These are phyloP conservation scores for Lagerstroemia speciosa DNA, from an alignment of 345 rosid genomes.

Conservation along the genomic window DNA sequence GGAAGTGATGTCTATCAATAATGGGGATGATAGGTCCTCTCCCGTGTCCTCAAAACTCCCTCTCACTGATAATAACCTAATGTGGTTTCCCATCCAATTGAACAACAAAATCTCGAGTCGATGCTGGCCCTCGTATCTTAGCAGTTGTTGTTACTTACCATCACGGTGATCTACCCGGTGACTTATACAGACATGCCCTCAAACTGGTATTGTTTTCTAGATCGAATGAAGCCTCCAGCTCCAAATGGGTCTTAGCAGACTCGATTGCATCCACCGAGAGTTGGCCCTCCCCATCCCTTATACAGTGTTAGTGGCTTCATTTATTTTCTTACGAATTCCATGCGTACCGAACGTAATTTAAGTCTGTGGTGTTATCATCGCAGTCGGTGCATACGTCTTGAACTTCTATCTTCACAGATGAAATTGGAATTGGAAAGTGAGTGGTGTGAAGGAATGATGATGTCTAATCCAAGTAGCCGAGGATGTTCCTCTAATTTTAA, in stretches of 20 bases:
- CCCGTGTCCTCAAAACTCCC: slow-evolving; percentile 1
- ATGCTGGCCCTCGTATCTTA: no score
- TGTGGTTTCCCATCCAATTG: background rate
- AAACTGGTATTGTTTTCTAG: no score
- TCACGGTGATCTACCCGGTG: no score
- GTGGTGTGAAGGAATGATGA: background rate
- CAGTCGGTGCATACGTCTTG: background rate
- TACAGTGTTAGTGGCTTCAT: no score
- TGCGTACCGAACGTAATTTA: no score
- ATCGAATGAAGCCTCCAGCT: no score
- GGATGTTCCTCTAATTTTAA: background rate
- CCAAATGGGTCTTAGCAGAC: no score
- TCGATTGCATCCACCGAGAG: no score
- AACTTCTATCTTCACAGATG: background rate
- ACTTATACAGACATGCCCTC: no score
- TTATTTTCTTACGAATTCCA: no score
- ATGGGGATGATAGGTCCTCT: background rate
- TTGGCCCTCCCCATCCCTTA: no score
- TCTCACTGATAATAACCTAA: background rate
- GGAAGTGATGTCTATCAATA: slow-evolving; percentile 4
- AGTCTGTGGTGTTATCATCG: background rate
- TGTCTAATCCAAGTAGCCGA: background rate
- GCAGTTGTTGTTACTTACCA: no score
- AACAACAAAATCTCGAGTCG: background rate
- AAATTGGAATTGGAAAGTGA: background rate